Base-by-base conservation (phyloP, 495 filamentous ascomycete species). In the Neurospora intermedia region DNA sequence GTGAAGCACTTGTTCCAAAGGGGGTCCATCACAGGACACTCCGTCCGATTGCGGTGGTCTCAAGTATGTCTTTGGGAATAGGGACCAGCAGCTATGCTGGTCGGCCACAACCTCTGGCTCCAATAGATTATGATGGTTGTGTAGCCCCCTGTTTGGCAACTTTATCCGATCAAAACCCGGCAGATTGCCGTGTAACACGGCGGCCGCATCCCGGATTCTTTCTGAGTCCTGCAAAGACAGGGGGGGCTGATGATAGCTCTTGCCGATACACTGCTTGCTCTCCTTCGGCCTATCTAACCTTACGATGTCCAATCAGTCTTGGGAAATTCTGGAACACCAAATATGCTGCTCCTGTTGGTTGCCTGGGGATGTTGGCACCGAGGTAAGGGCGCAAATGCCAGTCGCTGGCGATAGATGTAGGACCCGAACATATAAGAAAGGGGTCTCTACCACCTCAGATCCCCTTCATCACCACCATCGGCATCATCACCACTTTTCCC, bases 11-110 rank as follows among this genome's bases (percentile, higher is more conserved):
- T 62, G 13, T 35, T 62, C 54, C 27, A 62, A 62, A 62, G 23
- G 54, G 23, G 23, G 54, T 62, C 31, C 54, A 62, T 62, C 27
- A 23, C 13, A 62, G 54, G 54, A 62, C 27, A 62, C 54, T 35
- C 6, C 31, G 72, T 74, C 73, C 75, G 73, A 76, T 73, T 39
- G 27, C 75, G 73, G 73, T 72, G 73, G 70, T 73, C 42, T 72
- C 54, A 48, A 54, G 23, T 11, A 42, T 76, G 73, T 72, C 71
- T 75, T 71, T 71, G 43, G 45, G 40, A 43, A 35, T 43, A 35
- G 42, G 71, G 54, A 62, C 27, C 31, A 7, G 54, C 13, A 62
- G 6, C 27, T 62, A 31, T 62, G 54, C 54, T 54, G 46, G 20
- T 54, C 54, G 23, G 27, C 2, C 27, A 62, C 54, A 62, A 27